Evolutionary conservation across 129 eudicot genomes (phyloP), one percentile per base, ranked within the genome.

Genomic region (Flaveria sonorensis): DNA sequence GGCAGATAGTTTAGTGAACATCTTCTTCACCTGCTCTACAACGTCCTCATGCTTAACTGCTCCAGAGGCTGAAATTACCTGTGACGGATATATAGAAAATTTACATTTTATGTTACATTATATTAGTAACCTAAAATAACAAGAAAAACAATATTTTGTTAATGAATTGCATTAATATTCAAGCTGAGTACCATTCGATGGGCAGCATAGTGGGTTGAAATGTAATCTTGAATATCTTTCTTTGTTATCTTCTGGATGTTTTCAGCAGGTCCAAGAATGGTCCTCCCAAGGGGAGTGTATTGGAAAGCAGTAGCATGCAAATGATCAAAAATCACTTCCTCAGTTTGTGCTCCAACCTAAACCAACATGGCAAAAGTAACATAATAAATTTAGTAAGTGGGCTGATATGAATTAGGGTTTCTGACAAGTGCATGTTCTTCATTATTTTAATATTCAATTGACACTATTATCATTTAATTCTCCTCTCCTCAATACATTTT

Each of bases 291-390:
- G 47, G 99, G 96, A 6, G 97, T 84, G 75, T 94, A 85, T 78
- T 94, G 99, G 85, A 91, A 94, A 13, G 99, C 99, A 67, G 99
- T 94, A 36, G 99, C 96, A 83, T 94, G 99, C 61, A 94, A 80
- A 80, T 91, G 99, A 75, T 94, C 99, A 42, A 94, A 94, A 28
- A 94, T 86, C 65, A 94, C 99, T 82, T 91, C 99, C 73, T 91
- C 94, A 0, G 88, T 86, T 65, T 85, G 89, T 32, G 89, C 84
- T 84, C 87, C 97, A 43, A 89, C 97, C 99, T 91, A 42, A 80
- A 81, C 36, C 73, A 1, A 71, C 36, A 69, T 56, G 39, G 51
- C 77, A 20, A 67, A 63, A 65, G 42, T 24, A 77, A 77, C 64
- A 51, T 50, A 18, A 62, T 53, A 53, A 28, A 23, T 57, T 66